phyloP scores from a whole-genome alignment of 2,329 filamentous ascomycete genomes.

The Clarireedia hainanense region DNA sequence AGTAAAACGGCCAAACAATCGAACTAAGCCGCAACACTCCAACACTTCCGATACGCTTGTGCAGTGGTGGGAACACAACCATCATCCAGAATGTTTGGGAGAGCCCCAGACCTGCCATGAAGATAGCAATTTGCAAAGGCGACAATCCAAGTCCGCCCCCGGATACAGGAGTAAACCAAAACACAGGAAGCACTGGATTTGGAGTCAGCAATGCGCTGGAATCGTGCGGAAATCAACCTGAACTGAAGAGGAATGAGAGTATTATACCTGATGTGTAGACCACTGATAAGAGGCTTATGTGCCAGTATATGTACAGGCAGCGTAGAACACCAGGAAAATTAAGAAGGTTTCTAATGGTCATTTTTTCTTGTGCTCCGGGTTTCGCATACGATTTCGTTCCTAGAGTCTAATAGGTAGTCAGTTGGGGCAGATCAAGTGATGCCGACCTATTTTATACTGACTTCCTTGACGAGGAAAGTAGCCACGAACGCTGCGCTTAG shows the following conservation, averaged over 20 bases:
- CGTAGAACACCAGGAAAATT: slow-evolving; percentile 55
- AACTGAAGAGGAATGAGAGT: background rate
- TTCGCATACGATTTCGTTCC: slow-evolving; percentile 20
- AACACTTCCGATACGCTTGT: slow-evolving; percentile 58
- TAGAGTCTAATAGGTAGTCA: slow-evolving; percentile 35
- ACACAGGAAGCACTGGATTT: slow-evolving; percentile 49
- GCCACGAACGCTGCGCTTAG: slow-evolving; percentile 43
- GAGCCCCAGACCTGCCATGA: slow-evolving; percentile 56
- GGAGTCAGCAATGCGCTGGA: background rate
- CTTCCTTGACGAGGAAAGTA: slow-evolving; percentile 53
- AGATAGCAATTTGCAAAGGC: slow-evolving; percentile 54
- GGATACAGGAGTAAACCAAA: slow-evolving; percentile 53
- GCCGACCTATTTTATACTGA: background rate
- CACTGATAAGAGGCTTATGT: slow-evolving; percentile 61
- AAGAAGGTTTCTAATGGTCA: slow-evolving; percentile 48
- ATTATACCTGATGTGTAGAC: slow-evolving; percentile 53
- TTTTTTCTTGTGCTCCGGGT: slow-evolving; percentile 18
- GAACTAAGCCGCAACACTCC: slow-evolving; percentile 54
- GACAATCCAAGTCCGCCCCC: slow-evolving; percentile 61
- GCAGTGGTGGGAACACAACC: slow-evolving; percentile 59
- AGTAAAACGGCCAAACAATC: slow-evolving; percentile 56
- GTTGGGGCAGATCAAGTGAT: background rate
- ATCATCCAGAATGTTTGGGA: slow-evolving; percentile 67
- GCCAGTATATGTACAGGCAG: slow-evolving; percentile 57
- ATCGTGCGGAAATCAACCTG: background rate